Percentiles rank a stretch among this genome's conserved stretches.
phyloP scores from a whole-genome alignment of 2,329 filamentous ascomycete species.

The Anisogramma anomala region DNA sequence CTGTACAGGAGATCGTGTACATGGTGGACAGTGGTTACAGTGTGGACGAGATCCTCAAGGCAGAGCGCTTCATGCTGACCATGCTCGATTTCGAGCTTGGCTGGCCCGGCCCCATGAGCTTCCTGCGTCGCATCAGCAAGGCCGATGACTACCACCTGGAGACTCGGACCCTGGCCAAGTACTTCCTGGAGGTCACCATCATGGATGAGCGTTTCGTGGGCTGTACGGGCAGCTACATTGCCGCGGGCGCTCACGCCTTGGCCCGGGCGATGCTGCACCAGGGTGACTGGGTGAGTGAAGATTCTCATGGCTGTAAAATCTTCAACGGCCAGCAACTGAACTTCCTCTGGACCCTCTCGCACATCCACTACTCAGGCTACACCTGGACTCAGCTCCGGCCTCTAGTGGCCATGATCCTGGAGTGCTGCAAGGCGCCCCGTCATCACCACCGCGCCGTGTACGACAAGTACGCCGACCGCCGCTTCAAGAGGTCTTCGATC shows the following conservation, averaged over 20 bases:
- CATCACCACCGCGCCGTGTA: conserved; percentile 79
- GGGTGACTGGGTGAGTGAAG: conserved; percentile 72
- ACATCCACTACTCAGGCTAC: conserved; percentile 90
- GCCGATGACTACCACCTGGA: conserved; percentile 96
- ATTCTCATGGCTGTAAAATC: neutral
- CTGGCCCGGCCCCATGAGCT: conserved; percentile 99
- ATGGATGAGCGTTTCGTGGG: conserved; percentile 98
- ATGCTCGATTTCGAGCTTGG: conserved; percentile 94
- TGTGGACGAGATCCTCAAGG: conserved; percentile 86
- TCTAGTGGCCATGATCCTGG: conserved; percentile 65
- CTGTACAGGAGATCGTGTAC: conserved; percentile 88
- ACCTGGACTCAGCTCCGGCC: conserved; percentile 74
- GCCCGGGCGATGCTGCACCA: conserved; percentile 81
- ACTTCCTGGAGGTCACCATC: conserved; percentile 90
- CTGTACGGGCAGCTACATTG: conserved; percentile 77
- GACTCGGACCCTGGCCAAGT: conserved; percentile 90
- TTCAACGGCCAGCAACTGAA: conserved; percentile 2
- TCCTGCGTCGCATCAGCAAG: conserved; percentile 92
- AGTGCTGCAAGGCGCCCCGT: conserved; percentile 72
- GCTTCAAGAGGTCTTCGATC: conserved; percentile 73
- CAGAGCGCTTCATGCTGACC: conserved; percentile 94
- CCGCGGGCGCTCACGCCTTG: conserved; percentile 85
- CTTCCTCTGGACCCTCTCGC: conserved; percentile 54
- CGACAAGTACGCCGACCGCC: conserved; percentile 82
- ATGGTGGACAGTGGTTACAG: conserved; percentile 94